Percentiles rank a stretch among this genome's conserved stretches.
phyloP scores from a whole-genome alignment of 2,329 filamentous ascomycete genomes.

The Periconia sp. region DNA sequence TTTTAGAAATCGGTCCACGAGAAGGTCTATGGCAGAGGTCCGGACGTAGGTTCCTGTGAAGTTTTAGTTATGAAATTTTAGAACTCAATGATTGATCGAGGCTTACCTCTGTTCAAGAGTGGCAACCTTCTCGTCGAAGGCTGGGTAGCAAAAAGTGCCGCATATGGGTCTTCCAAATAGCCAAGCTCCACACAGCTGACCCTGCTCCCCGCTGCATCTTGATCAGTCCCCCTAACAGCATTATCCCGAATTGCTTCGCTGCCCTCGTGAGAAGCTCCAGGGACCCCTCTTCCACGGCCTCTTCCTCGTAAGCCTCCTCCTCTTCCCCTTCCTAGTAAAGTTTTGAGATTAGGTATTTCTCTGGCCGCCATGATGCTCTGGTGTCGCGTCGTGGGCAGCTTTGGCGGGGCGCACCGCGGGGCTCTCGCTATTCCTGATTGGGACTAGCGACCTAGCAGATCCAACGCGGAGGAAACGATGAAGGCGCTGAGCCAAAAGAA shows the following conservation, averaged over 20 bases:
- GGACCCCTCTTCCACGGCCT: slow-evolving; percentile 47
- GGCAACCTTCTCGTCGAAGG: slow-evolving; percentile 72
- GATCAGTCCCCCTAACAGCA: slow-evolving; percentile 86
- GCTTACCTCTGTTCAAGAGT: slow-evolving; percentile 87
- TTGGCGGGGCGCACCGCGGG: slow-evolving; percentile 36
- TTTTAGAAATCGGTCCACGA: slow-evolving; percentile 75
- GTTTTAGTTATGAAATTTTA: slow-evolving; percentile 5
- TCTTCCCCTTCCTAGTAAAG: slow-evolving; percentile 60
- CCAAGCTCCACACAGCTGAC: slow-evolving; percentile 86
- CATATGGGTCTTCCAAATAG: slow-evolving; percentile 84
- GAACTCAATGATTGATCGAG: slow-evolving; percentile 2
- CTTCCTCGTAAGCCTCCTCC: slow-evolving; percentile 56
- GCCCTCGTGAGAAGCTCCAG: slow-evolving; percentile 31
- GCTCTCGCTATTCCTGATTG: slow-evolving; percentile 14
- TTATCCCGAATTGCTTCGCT: slow-evolving; percentile 64
- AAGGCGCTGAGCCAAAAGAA: too few relatives aligned
- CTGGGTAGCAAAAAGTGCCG: slow-evolving; percentile 68
- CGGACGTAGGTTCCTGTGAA: slow-evolving; percentile 87
- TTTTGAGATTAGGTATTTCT: slow-evolving; percentile 79
- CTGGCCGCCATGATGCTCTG: slow-evolving; percentile 66
- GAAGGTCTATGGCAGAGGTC: slow-evolving; percentile 79
- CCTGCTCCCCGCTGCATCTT: slow-evolving; percentile 86
- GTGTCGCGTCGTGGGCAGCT: slow-evolving; percentile 21
- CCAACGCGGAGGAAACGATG: too few relatives aligned
- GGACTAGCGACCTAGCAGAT: too few relatives aligned